Evolutionary conservation across 1,284 basidiomycete species (phyloP).

Genomic region (Ustilago sp.): DNA sequence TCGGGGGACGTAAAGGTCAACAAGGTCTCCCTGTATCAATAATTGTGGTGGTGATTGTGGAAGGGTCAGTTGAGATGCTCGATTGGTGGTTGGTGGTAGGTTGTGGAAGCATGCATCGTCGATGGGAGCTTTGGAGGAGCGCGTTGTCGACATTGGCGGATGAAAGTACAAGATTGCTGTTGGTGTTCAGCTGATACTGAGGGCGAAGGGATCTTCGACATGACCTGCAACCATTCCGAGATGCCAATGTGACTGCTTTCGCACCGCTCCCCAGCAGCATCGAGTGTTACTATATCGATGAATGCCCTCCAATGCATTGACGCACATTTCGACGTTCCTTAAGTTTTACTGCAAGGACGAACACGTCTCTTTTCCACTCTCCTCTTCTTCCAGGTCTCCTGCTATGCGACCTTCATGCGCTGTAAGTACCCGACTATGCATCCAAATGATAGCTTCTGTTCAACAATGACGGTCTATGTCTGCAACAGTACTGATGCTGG

Average conservation of each 20-base stretch:
- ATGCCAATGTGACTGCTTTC: no score
- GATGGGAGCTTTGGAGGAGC: slow-evolving; percentile 12
- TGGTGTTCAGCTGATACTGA: background rate
- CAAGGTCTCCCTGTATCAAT: slow-evolving; percentile 85
- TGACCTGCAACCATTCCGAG: no score
- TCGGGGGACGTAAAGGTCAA: slow-evolving; percentile 99
- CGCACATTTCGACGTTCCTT: background rate
- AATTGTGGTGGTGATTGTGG: background rate
- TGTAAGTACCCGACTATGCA: no score
- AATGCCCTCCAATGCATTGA: no score
- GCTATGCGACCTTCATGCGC: background rate
- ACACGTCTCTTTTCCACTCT: background rate
- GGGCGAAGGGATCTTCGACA: no score
- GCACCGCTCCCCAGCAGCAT: background rate
- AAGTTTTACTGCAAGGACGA: background rate
- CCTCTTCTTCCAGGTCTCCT: background rate
- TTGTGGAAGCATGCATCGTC: slow-evolving; percentile 2
- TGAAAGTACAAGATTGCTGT: background rate
- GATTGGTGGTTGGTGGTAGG: background rate
- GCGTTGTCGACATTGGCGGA: background rate
- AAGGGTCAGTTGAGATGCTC: slow-evolving; percentile 23
- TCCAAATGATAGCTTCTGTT: no score
- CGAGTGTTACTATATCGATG: no score
- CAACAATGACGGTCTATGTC: background rate
- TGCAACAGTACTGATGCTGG: background rate